phyloP scores from a whole-genome alignment of 139 green algal species.

The Chlorella vulgaris region DNA sequence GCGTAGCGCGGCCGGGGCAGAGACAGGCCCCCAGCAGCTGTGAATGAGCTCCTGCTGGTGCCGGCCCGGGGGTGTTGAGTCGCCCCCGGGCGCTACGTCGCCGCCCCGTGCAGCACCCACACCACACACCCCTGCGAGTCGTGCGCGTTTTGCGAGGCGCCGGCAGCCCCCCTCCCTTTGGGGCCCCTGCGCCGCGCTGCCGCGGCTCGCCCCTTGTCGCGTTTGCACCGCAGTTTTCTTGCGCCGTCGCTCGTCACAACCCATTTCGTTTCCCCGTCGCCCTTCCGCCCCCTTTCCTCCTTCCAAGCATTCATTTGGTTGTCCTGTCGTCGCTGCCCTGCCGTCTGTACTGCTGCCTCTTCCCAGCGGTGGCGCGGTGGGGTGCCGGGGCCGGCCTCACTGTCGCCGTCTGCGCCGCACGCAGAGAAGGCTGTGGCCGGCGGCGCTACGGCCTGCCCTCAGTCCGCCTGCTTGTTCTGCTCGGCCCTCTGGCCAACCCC shows the following conservation, averaged over 20 bases:
- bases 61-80: no score
- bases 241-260: neutral
- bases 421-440: no score
- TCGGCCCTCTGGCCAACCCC: conserved; percentile 1
- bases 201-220: neutral
- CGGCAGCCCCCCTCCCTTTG: no score
- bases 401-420: neutral
- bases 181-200: neutral
- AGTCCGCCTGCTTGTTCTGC: neutral
- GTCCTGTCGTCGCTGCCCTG: neutral
- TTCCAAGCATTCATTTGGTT: conserved; percentile 11
- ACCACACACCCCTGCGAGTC: no score
- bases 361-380: conserved; percentile 1
- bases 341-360: neutral
- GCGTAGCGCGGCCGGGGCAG: neutral
- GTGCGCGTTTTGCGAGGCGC: no score
- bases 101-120: neutral
- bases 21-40: neutral
- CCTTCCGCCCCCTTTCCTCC: no score
- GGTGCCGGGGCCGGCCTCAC: neutral
- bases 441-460: neutral
- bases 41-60: no score
- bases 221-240: conserved; percentile 2
- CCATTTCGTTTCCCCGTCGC: conserved; percentile 6
- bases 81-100: no score